phyloP scores from a whole-genome alignment of 176 grass and related monocot species.

The Otatea glauca region DNA sequence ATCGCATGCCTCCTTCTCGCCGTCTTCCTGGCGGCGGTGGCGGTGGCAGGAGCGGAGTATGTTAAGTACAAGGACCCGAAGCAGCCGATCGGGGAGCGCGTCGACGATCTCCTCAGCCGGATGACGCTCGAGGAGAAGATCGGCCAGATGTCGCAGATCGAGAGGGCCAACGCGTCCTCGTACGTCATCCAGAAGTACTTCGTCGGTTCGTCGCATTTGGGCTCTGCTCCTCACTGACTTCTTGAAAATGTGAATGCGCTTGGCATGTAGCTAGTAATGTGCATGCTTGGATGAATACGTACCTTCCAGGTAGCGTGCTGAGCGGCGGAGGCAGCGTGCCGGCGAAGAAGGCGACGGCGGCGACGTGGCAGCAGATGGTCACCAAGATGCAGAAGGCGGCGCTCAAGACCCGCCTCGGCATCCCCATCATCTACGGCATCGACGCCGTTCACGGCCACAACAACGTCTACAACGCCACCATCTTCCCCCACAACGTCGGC shows the following conservation, averaged over 20 bases:
- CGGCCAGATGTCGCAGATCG: slow-evolving; percentile 89
- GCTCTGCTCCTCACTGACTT: not conserved
- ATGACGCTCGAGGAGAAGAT: slow-evolving; percentile 97
- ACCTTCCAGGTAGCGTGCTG: slow-evolving; percentile 67
- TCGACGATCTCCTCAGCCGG: slow-evolving; percentile 60
- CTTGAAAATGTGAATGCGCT: too few relatives aligned
- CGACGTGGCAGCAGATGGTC: slow-evolving; percentile 58
- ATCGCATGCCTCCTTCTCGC: slow-evolving; percentile 23
- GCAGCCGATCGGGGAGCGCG: slow-evolving; percentile 56
- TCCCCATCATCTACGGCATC: slow-evolving; percentile 91
- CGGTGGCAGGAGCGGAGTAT: slow-evolving; percentile 22
- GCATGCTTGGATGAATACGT: not conserved
- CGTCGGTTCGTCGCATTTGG: slow-evolving; percentile 45
- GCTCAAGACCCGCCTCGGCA: slow-evolving; percentile 78
- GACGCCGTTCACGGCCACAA: slow-evolving; percentile 93
- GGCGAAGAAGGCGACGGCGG: slow-evolving; percentile 53
- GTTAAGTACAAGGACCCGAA: slow-evolving; percentile 75
- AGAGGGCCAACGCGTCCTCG: slow-evolving; percentile 59
- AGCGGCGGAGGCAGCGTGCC: slow-evolving; percentile 87
- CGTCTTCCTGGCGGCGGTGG: slow-evolving; percentile 19
- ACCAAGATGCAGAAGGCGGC: slow-evolving; percentile 80
- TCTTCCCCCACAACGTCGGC: slow-evolving; percentile 91
- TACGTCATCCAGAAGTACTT: slow-evolving; percentile 72
- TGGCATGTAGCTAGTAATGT: not conserved
- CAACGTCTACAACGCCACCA: slow-evolving; percentile 79